Base-by-base conservation (phyloP, 306 rosid genomes). In the Quercus alba region DNA sequence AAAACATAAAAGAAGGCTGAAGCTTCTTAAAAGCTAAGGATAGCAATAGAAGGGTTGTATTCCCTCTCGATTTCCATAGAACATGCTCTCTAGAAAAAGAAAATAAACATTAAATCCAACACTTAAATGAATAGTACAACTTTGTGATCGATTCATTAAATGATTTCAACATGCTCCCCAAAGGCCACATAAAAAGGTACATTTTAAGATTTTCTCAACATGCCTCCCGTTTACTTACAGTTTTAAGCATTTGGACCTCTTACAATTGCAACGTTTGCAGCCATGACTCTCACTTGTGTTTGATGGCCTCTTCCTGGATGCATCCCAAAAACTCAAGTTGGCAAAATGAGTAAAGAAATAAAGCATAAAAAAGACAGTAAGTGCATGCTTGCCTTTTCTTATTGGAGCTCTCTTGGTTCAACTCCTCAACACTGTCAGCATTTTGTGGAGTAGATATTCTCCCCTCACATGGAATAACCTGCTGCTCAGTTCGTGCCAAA, bases 231-330 rank as follows among this genome's bases (percentile, higher is more conserved):
- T 73, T 56, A 81, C 89, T 80, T 86, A 86, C 85, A 78, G 81
- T 81, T 83, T 77, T 81, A 83, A 66, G 76, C 89, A 86, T 41
- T 54, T 51, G 64, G 83, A 77, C 63, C 56, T 86, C 77, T 38
- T 83, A 67, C 87, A 86, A 63, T 75, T 56, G 72, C 89, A 86
- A 25, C n/a, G 58, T 74, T 71, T 78, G 74, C 76, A 63, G 61
- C 31, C 49, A 13, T 59, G 30, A 41, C 26, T 62, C 64, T 33
- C 81, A 19, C 38, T 58, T 19, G 18, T 77, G 6, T 18, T 49
- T 74, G 72, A 20, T 51, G 59, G 21, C 35, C 14, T 74, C 52
- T 41, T 63, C 82, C 84, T 86, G 63, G 57, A 78, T 33, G 59
- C 26, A 77, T 26, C 20, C 21, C 57, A 57, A 70, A 70, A 73